phyloP scores from a whole-genome alignment of 345 rosid species.

The Capsella bursapastoris region DNA sequence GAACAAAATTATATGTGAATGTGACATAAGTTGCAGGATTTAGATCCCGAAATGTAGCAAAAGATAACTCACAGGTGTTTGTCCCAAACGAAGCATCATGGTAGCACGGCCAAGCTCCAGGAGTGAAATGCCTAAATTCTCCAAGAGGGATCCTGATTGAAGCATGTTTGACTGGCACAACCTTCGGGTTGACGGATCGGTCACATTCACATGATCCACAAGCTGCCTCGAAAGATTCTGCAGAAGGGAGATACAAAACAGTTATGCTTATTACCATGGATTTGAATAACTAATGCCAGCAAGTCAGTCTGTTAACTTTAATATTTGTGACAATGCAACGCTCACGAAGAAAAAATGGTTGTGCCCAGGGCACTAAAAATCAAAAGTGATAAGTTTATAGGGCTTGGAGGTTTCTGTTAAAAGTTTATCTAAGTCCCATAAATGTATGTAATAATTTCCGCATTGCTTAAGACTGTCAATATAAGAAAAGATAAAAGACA shows the following conservation, averaged over 20 bases:
- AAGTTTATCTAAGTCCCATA: neutral
- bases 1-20: constrained; percentile 1
- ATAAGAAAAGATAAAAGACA: constrained; percentile 1
- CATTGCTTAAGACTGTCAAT: neutral
- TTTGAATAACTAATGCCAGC: constrained; percentile 18
- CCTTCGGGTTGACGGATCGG: constrained; percentile 51
- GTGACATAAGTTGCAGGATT: neutral
- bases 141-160: constrained; percentile 56
- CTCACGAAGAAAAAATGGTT: neutral
- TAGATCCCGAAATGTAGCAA: constrained; percentile 1
- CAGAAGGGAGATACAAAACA: constrained; percentile 16
- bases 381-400: neutral
- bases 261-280: constrained; percentile 20
- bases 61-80: constrained; percentile 56
- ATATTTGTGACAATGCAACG: constrained; percentile 19
- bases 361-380: neutral
- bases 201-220: constrained; percentile 51
- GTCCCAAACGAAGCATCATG: constrained; percentile 62
- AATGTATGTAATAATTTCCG: neutral
- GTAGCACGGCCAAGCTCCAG: constrained; percentile 69
- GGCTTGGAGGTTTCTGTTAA: neutral
- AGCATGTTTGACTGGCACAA: constrained; percentile 46
- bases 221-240: constrained; percentile 61
- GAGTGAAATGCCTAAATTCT: constrained; percentile 60
- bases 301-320: neutral